Base-by-base conservation (phyloP, 2,329 filamentous ascomycete genomes). In the Colletotrichum trifolii region DNA sequence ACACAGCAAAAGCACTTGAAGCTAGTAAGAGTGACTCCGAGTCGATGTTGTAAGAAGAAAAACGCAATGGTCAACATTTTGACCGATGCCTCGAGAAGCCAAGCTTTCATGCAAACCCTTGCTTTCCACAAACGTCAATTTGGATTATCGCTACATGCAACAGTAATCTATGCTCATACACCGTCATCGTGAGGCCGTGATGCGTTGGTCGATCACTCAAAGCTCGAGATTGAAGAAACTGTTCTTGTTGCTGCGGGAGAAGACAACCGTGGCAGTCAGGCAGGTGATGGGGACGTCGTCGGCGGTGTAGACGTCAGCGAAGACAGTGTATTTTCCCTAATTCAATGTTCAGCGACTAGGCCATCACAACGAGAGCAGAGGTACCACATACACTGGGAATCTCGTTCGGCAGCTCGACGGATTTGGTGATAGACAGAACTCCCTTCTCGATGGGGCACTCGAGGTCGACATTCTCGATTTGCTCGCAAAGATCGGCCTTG, bases 391-490 rank as follows among this genome's bases (percentile, higher is more conserved):
- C 94, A 65, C 93, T 91, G 76, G 95, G 95, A 70, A 98, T 96
- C 79, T 96, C 87, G 71, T 84, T 87, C 57, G 96, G 96, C 67
- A 99, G 84, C 42, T 95, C 88, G 60, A 98, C 93, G 17, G 89
- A 84, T 85, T 98, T 98, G 70, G 82, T 87, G 70, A 99, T 81
- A 42, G 81, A 81, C 74, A 94, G 83, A 25, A 88, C 81, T 65
- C 94, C 95, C 80, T 92, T 87, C 79, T 97, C 83, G 64, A 99
- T 85, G 53, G 96, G 96, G 79, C 96, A 99, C 72, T 92, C 81
- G 62, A 98, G 83, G 72, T 97, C 93, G 48, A 97, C 93, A 71
- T 97, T 94, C 76, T 87, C 83, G 69, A 97, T 87, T 77, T 97
- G 91, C 66, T 97, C 92, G 83, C 96, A 99, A 42, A 98, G 87